These are phyloP conservation scores for Dactylellina leptospora DNA, from an alignment of 2,329 filamentous ascomycete genomes.

Conservation along the genomic window DNA sequence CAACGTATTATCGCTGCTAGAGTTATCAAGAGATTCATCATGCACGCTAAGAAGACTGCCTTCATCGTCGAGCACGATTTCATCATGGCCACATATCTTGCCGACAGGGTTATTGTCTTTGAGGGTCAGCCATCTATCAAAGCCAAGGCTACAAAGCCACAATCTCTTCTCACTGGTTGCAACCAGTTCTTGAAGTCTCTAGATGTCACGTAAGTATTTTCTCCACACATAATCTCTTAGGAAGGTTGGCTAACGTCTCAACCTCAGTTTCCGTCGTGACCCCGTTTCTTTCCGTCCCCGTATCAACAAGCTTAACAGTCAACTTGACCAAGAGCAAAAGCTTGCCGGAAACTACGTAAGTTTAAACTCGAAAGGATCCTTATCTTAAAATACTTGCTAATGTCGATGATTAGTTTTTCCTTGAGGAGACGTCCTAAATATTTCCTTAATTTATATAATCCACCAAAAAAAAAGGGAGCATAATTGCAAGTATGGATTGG, in stretches of 20 bases:
- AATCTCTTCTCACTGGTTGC: conserved; percentile 93
- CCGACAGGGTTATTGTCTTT: conserved; percentile 98
- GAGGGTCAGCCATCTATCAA: conserved; percentile 91
- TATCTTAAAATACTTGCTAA: conserved; percentile 31
- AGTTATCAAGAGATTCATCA: conserved; percentile 99
- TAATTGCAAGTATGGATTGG: conserved; percentile 30
- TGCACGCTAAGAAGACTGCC: conserved; percentile 99
- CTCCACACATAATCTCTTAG: too few relatives aligned
- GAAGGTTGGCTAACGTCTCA: conserved; percentile 7
- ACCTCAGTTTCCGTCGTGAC: conserved; percentile 80
- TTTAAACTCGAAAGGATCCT: conserved; percentile 55
- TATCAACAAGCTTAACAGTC: conserved; percentile 96
- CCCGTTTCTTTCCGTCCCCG: conserved; percentile 94
- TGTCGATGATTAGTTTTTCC: conserved; percentile 77
- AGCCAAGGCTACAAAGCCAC: conserved; percentile 85
- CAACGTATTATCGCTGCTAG: conserved; percentile 97
- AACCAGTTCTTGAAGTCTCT: conserved; percentile 96
- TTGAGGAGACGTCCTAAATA: conserved; percentile 77
- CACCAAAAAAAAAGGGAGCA: conserved; percentile 9
- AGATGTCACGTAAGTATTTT: conserved; percentile 78
- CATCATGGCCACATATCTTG: conserved; percentile 86
- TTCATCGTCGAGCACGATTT: conserved; percentile 99
- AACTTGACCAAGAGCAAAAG: conserved; percentile 99
- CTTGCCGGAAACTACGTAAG: conserved; percentile 86
- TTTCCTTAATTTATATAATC: conserved; percentile 18